Conservation (phyloP, 345 rosid genomes). For the Hevea brasiliensis region DNA sequence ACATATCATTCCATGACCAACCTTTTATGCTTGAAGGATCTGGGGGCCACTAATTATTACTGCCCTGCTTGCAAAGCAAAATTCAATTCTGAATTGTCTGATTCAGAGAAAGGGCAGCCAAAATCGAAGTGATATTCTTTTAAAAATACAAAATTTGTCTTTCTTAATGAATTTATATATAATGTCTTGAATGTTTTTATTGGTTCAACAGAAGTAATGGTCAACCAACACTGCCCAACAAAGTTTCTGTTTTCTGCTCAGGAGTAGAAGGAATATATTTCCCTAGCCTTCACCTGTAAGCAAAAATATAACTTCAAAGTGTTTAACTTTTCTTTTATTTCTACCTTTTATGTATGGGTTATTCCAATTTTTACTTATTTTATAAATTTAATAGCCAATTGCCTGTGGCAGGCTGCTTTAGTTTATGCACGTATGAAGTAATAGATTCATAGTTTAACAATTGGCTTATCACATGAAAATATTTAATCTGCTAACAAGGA, state of each 20-base stretch:
- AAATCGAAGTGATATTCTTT: conserved; percentile 52
- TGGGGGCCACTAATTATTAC: conserved; percentile 70
- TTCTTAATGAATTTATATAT: conserved; percentile 5
- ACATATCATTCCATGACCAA: conserved; percentile 17
- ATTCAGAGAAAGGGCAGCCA: conserved; percentile 71
- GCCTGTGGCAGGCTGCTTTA: background rate
- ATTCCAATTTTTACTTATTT: background rate
- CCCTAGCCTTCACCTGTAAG: conserved; percentile 97
- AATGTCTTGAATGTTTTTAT: conserved; percentile 24
- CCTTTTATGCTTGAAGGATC: conserved; percentile 50
- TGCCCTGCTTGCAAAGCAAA: conserved; percentile 91
- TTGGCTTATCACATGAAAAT: background rate
- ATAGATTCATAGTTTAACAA: background rate
- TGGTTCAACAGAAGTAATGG: conserved; percentile 53
- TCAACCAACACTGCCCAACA: conserved; percentile 63
- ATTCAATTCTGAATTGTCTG: conserved; percentile 88
- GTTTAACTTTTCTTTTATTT: background rate
- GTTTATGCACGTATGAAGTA: conserved; percentile 1
- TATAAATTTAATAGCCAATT: background rate
- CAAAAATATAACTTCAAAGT: background rate
- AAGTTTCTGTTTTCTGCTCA: conserved; percentile 80
- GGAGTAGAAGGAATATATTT: conserved; percentile 90
- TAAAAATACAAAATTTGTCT: background rate
- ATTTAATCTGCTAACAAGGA: conserved; percentile 1
- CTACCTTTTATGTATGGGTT: background rate